These are phyloP conservation scores for Teratosphaeria pseudoeucalypti DNA, from an alignment of 2,329 filamentous ascomycete genomes.

Conservation along the genomic window DNA sequence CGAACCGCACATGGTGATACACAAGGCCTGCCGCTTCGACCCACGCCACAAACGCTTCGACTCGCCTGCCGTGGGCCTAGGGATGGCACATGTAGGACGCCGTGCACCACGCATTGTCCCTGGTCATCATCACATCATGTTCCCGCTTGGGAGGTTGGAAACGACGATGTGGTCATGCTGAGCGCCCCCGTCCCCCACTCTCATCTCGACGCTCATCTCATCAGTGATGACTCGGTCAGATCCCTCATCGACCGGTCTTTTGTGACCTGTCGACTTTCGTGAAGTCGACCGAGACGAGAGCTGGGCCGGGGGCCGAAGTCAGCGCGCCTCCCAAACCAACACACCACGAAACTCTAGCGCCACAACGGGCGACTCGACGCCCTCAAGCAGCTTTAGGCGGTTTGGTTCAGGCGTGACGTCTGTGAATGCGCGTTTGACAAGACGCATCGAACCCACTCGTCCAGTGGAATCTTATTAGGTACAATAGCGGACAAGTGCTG, in stretches of 20 bases:
- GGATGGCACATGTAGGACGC: slow-evolving; percentile 12
- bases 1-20: slow-evolving; percentile 16
- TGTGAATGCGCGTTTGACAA: slow-evolving; percentile 1
- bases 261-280: not conserved
- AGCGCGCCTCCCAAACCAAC: not conserved
- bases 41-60: slow-evolving; percentile 13
- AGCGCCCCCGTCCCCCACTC: not conserved
- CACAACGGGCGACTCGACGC: not conserved
- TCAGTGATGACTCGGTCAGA: not conserved
- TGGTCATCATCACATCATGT: not conserved
- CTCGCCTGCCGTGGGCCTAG: slow-evolving; percentile 6
- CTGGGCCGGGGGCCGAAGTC: not conserved
- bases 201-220: not conserved
- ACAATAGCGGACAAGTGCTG: not conserved
- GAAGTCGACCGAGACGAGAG: not conserved
- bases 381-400: not conserved
- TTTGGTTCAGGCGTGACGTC: not conserved
- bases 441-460: not conserved
- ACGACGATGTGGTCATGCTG: not conserved
- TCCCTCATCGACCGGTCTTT: not conserved
- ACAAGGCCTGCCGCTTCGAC: slow-evolving; percentile 9
- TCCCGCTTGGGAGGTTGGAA: not conserved
- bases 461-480: not conserved
- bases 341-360: not conserved
- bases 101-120: slow-evolving; percentile 9